phyloP scores from a whole-genome alignment of 768 basidiomycete species.

The Termitomyces titanicus region DNA sequence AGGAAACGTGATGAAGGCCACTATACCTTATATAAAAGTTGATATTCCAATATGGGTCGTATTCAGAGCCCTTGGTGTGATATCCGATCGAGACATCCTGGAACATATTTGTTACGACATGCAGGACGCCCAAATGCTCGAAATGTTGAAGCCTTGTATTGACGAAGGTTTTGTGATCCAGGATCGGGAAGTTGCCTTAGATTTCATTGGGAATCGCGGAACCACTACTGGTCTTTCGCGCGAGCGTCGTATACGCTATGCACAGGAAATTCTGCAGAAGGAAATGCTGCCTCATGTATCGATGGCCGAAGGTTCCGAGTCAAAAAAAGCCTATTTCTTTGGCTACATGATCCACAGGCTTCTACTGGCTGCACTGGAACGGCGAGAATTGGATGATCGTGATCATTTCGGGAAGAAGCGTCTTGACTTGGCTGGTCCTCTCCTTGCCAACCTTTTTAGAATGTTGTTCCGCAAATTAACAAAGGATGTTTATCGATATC shows the following conservation, averaged over 20 bases:
- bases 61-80: constrained; percentile 95
- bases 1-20: constrained; percentile 94
- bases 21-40: constrained; percentile 96
- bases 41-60: constrained; percentile 99
- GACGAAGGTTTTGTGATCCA: constrained; percentile 99
- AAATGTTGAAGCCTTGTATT: constrained; percentile 97
- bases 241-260: constrained; percentile 92
- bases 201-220: constrained; percentile 98
- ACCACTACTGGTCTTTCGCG: constrained; percentile 89
- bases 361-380: constrained; percentile 87
- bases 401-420: constrained; percentile 99
- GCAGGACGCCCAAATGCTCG: constrained; percentile 93
- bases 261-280: constrained; percentile 96
- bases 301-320: constrained; percentile 92
- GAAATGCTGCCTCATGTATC: constrained; percentile 98
- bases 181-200: constrained; percentile 93
- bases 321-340: constrained; percentile 99
- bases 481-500: constrained; percentile 93
- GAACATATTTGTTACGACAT: constrained; percentile 99
- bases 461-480: constrained; percentile 97
- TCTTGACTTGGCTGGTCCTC: constrained; percentile 90
- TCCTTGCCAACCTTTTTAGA: constrained; percentile 95
- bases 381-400: constrained; percentile 95
- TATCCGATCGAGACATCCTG: constrained; percentile 95
- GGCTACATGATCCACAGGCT: constrained; percentile 99